Evolutionary conservation across 371 early-diverging fungal genomes (phyloP).

Genomic region (Smittium culicis): DNA sequence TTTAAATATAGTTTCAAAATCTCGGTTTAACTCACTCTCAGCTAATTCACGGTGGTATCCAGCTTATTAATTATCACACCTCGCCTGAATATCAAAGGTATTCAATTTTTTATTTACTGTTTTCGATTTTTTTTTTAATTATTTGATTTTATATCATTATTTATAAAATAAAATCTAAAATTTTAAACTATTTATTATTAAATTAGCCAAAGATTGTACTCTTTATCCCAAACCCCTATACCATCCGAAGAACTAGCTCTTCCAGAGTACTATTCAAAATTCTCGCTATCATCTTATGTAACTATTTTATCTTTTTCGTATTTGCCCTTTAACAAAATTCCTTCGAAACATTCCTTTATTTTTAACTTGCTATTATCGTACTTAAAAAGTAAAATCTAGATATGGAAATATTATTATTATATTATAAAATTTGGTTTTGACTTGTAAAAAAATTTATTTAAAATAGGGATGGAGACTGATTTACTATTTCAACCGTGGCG

Average conservation of each 20-base stretch:
- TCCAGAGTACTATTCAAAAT: slow-evolving; percentile 27
- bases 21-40: slow-evolving; percentile 61
- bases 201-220: not conserved
- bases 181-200: not conserved
- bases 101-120: not conserved
- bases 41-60: slow-evolving; percentile 41
- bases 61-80: slow-evolving; percentile 29
- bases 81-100: slow-evolving; percentile 26
- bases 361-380: too few species aligned
- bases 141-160: not conserved
- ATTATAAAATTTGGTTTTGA: too few species aligned
- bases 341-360: too few species aligned
- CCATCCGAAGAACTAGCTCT: slow-evolving; percentile 16
- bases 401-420: too few species aligned
- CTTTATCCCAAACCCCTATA: not conserved
- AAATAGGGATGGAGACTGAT: slow-evolving; percentile 55
- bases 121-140: not conserved
- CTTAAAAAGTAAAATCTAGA: too few species aligned
- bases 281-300: slow-evolving; percentile 42
- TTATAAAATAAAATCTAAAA: not conserved
- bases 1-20: slow-evolving; percentile 39
- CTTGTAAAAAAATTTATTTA: too few species aligned
- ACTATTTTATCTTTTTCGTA: not conserved
- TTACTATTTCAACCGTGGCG: slow-evolving; percentile 62
- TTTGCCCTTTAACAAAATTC: too few species aligned